phyloP scores from a whole-genome alignment of 331 rosid species.

The Acacia pycnantha region DNA sequence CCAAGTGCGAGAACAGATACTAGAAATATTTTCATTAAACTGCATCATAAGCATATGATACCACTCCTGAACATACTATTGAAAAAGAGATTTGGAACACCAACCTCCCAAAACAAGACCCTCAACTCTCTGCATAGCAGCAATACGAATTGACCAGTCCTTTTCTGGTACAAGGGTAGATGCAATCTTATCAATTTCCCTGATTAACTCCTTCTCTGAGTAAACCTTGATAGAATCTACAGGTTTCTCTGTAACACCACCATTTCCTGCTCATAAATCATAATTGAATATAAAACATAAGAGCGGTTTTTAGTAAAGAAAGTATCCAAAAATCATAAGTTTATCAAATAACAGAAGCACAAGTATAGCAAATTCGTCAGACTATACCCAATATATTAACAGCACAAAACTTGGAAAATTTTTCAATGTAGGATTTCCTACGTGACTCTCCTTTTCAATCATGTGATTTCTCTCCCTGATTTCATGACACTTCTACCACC shows the following conservation, averaged over 20 bases:
- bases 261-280: constrained; percentile 62
- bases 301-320: constrained; percentile 22
- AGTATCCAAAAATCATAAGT: neutral
- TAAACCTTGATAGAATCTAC: constrained; percentile 80
- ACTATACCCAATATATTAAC: neutral
- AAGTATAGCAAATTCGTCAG: constrained; percentile 8
- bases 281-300: constrained; percentile 25
- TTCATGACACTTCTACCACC: constrained; percentile 14
- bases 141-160: constrained; percentile 94
- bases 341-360: constrained; percentile 1
- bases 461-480: constrained; percentile 15
- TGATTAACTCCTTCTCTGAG: constrained; percentile 91
- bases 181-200: constrained; percentile 91
- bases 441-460: constrained; percentile 7
- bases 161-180: constrained; percentile 97
- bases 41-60: constrained; percentile 14
- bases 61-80: constrained; percentile 20
- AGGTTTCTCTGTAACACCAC: constrained; percentile 60
- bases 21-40: constrained; percentile 1
- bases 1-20: neutral
- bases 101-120: constrained; percentile 95
- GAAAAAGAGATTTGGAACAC: constrained; percentile 28
- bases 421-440: constrained; percentile 13
- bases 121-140: constrained; percentile 96
- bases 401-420: neutral